These are phyloP conservation scores for Boletus huronensis DNA, from an alignment of 768 basidiomycete species.

Conservation along the genomic window DNA sequence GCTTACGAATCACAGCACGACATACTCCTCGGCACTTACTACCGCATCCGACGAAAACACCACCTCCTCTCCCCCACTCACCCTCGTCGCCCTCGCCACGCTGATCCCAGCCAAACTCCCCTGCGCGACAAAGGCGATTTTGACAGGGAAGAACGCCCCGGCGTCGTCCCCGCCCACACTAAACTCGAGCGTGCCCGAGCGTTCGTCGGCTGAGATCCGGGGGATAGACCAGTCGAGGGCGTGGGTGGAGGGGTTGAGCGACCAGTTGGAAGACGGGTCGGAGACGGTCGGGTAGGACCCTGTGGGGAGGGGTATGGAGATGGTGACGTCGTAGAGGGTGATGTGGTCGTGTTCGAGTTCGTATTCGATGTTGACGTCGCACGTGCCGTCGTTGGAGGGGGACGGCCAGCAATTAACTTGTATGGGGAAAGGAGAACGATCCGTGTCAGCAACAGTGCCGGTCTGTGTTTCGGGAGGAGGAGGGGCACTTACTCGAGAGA, in stretches of 20 bases:
- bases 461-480: background rate
- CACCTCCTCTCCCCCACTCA: slow-evolving; percentile 47
- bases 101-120: slow-evolving; percentile 78
- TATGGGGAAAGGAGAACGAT: background rate
- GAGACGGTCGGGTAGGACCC: slow-evolving; percentile 86
- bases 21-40: slow-evolving; percentile 53
- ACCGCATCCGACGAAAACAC: slow-evolving; percentile 55
- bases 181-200: slow-evolving; percentile 89
- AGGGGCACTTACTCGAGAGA: slow-evolving; percentile 72
- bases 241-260: slow-evolving; percentile 74
- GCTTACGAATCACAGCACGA: slow-evolving; percentile 40
- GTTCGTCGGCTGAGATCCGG: slow-evolving; percentile 55
- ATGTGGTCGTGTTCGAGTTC: slow-evolving; percentile 87
- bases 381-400: slow-evolving; percentile 85
- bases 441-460: background rate
- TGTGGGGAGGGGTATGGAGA: slow-evolving; percentile 87
- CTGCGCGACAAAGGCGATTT: slow-evolving; percentile 73
- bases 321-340: slow-evolving; percentile 77
- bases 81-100: slow-evolving; percentile 55
- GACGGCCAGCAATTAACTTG: slow-evolving; percentile 97
- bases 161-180: slow-evolving; percentile 80
- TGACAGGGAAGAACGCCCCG: slow-evolving; percentile 89
- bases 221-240: slow-evolving; percentile 85
- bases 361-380: slow-evolving; percentile 95
- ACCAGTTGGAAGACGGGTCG: slow-evolving; percentile 66